Evolutionary conservation across 495 filamentous ascomycete genomes (phyloP).

Genomic region (Tuber borchii): DNA sequence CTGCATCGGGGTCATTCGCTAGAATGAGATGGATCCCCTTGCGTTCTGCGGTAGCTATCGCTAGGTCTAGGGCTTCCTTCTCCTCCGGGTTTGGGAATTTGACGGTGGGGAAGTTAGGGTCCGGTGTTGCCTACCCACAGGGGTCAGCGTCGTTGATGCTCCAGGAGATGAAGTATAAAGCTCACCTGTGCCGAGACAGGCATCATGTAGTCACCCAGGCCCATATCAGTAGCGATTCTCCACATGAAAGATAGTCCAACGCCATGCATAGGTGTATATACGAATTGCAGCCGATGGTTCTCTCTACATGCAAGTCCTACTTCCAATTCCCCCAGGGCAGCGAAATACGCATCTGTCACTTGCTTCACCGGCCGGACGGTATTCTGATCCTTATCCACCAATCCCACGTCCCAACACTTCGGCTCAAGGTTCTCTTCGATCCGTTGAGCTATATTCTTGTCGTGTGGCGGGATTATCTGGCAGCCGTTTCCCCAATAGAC

Average conservation of each 20-base stretch:
- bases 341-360: constrained; percentile 47
- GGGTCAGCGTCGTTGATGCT: constrained; percentile 17
- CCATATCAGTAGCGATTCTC: constrained; percentile 47
- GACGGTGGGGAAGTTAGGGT: constrained; percentile 66
- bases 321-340: constrained; percentile 42
- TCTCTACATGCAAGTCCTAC: neutral
- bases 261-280: constrained; percentile 68
- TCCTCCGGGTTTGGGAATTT: constrained; percentile 69
- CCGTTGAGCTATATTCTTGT: constrained; percentile 54
- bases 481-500: constrained; percentile 66
- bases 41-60: constrained; percentile 52
- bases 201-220: constrained; percentile 45
- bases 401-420: constrained; percentile 48
- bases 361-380: constrained; percentile 46
- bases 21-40: constrained; percentile 51
- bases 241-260: constrained; percentile 54
- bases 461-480: constrained; percentile 63
- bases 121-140: constrained; percentile 46
- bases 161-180: neutral
- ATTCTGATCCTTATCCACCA: constrained; percentile 44
- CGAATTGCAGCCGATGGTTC: constrained; percentile 43
- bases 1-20: constrained; percentile 67
- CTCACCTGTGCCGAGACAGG: constrained; percentile 48
- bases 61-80: constrained; percentile 59
- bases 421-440: constrained; percentile 57